Evolutionary conservation across 768 basidiomycete genomes (phyloP), one percentile per base, ranked within the genome.

Genomic region (Antrodiella citrinella): DNA sequence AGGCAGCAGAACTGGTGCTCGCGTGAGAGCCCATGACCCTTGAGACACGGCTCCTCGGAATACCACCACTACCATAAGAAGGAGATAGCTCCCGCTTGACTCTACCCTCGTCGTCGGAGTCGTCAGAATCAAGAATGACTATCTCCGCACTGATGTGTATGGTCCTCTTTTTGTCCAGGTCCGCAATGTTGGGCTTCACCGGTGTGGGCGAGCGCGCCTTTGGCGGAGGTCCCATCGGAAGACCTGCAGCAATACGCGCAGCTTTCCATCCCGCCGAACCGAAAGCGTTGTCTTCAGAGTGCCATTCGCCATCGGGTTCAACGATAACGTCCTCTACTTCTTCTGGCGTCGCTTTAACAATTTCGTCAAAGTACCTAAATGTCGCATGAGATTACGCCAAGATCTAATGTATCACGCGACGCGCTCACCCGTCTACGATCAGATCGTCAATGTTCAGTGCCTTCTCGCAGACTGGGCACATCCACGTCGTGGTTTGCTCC

Each of bases 291-390:
- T 98, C 92, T 15, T 78, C 70, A 1, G 92, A 92, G 63, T 96
- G 94, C 96, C 96, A 99, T 63, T 94, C 86, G 1, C 92, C 94
- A 62, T 95, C 84, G 4, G 91, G 81, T 65, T 99, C 95, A 13
- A 99, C 82, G 49, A 95, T 76, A 21, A 99, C 92, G 55, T 96
- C 90, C 45, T 99, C 96, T 11, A 91, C 81, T 47, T 71, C 73
- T 20, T 93, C 88, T 0, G 88, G 76, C 2, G 85, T 89, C 22
- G 74, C 68, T 56, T 81, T 80, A 59, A 98, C 67, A 47, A 98
- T 96, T 51, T 80, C 80, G 55, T 91, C 81, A 64, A 94, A 90
- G 66, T 88, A 98, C 5, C 95, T 97, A 47, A 26, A 26, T 22
- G 41, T 47, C 25, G 15, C 13, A 54, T 50, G 21, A 52, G 26